These are phyloP conservation scores for Prunus mira DNA, from an alignment of 306 rosid genomes.

Conservation along the genomic window DNA sequence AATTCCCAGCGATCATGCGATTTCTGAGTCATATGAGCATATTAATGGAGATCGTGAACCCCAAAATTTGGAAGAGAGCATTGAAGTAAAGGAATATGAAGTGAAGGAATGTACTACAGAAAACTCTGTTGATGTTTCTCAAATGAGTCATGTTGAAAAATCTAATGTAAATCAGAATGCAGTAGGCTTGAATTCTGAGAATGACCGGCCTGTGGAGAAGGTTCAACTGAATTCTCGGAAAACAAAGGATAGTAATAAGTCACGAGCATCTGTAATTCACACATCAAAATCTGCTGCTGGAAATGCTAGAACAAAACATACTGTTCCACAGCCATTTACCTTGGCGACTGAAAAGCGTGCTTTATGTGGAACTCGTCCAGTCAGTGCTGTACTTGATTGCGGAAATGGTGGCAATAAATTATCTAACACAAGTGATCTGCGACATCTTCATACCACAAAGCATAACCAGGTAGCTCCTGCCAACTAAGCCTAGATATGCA, in stretches of 20 bases:
- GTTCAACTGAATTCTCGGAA: constrained; percentile 35
- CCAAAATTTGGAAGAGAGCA: constrained; percentile 70
- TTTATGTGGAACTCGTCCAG: constrained; percentile 45
- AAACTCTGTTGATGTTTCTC: constrained; percentile 46
- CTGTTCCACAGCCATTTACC: constrained; percentile 91
- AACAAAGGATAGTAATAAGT: constrained; percentile 43
- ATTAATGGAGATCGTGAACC: constrained; percentile 55
- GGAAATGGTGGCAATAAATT: constrained; percentile 35
- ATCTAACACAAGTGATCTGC: constrained; percentile 37
- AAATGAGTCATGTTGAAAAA: constrained; percentile 29
- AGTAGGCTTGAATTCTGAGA: constrained; percentile 36
- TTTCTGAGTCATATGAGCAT: constrained; percentile 55
- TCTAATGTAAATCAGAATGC: constrained; percentile 34
- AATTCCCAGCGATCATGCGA: constrained; percentile 37
- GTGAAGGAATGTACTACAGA: constrained; percentile 97
- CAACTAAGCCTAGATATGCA: not conserved
- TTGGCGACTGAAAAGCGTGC: constrained; percentile 98
- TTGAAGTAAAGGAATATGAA: constrained; percentile 73
- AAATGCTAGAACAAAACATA: constrained; percentile 58
- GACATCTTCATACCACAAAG: constrained; percentile 47
- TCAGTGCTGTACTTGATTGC: constrained; percentile 36
- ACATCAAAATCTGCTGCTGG: constrained; percentile 49
- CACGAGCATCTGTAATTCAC: constrained; percentile 43
- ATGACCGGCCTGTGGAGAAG: constrained; percentile 33
- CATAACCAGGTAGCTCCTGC: constrained; percentile 63